Evolutionary conservation across 2,329 filamentous ascomycete species (phyloP).

Genomic region (Trichophyton equinum): DNA sequence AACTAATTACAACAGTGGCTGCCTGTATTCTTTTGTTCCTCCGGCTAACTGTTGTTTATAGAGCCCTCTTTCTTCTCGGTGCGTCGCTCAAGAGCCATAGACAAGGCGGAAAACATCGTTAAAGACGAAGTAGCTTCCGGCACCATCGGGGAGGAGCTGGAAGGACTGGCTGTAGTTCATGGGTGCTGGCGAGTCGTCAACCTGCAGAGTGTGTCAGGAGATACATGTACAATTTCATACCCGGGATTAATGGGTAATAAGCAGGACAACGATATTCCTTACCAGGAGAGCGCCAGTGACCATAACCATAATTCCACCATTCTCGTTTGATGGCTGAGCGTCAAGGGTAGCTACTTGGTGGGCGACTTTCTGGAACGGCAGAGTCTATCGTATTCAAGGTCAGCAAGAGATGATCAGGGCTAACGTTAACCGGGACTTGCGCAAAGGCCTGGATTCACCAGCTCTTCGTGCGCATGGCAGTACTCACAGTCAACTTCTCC

Average conservation of each 20-base stretch:
- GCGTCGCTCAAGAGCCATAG: constrained; percentile 23
- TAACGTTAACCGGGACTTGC: neutral
- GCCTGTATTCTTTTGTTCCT: neutral
- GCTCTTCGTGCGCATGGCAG: neutral
- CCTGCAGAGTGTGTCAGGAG: constrained; percentile 38
- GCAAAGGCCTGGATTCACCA: neutral
- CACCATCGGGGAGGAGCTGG: constrained; percentile 59
- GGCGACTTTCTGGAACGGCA: constrained; percentile 70
- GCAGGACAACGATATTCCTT: constrained; percentile 26
- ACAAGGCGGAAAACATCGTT: constrained; percentile 94
- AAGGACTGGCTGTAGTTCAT: constrained; percentile 90
- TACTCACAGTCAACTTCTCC: constrained; percentile 66
- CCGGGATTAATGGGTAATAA: neutral
- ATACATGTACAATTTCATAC: neutral
- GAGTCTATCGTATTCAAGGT: constrained; percentile 38
- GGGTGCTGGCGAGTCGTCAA: constrained; percentile 71
- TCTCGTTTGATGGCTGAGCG: constrained; percentile 60
- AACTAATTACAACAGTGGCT: neutral
- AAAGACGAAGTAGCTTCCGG: constrained; percentile 68
- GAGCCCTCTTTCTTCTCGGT: neutral
- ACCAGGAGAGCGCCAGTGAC: constrained; percentile 80
- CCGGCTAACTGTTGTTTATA: neutral
- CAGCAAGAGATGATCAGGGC: neutral
- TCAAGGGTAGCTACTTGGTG: constrained; percentile 69
- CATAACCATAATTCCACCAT: constrained; percentile 66